Conservation (phyloP, 106 monocot genomes). For the Alisma plantagoaquatica region DNA sequence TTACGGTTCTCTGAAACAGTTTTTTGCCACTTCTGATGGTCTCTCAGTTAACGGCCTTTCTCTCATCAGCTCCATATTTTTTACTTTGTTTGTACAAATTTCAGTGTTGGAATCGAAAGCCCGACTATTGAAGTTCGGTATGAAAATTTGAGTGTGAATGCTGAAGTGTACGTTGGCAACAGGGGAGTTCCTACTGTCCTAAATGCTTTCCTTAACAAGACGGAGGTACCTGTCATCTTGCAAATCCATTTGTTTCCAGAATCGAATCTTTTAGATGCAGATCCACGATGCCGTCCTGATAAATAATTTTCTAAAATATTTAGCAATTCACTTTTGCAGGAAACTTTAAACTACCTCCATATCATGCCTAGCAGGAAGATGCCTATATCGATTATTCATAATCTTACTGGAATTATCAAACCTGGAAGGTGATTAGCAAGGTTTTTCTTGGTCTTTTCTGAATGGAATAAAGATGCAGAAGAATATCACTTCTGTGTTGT, state of each 20-base stretch:
- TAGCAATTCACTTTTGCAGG: background rate
- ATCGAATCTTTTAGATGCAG: too few species aligned
- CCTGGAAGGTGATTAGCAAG: conserved; percentile 1
- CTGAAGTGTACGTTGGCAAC: conserved; percentile 36
- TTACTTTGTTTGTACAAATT: background rate
- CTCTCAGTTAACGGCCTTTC: background rate
- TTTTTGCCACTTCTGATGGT: background rate
- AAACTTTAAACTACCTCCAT: background rate
- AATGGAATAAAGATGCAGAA: conserved; percentile 11
- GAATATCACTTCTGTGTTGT: conserved; percentile 37
- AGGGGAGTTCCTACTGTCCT: conserved; percentile 42
- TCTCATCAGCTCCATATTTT: too few species aligned
- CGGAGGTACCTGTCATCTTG: conserved; percentile 23
- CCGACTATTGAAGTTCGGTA: conserved; percentile 59
- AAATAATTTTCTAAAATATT: too few species aligned
- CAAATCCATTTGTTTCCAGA: background rate
- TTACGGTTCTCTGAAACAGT: background rate
- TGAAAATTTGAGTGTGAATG: conserved; percentile 33
- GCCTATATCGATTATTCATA: conserved; percentile 10
- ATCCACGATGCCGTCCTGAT: too few species aligned
- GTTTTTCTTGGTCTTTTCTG: background rate
- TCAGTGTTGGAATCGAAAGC: conserved; percentile 51
- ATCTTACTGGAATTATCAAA: conserved; percentile 10
- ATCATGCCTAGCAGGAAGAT: conserved; percentile 7
- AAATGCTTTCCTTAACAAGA: conserved; percentile 23